A percentile compares a stretch with the other conserved stretches of the same genome.
Evolutionary conservation across 2,329 filamentous ascomycete species (phyloP).

Genomic region (Stachybotrys chartarum): DNA sequence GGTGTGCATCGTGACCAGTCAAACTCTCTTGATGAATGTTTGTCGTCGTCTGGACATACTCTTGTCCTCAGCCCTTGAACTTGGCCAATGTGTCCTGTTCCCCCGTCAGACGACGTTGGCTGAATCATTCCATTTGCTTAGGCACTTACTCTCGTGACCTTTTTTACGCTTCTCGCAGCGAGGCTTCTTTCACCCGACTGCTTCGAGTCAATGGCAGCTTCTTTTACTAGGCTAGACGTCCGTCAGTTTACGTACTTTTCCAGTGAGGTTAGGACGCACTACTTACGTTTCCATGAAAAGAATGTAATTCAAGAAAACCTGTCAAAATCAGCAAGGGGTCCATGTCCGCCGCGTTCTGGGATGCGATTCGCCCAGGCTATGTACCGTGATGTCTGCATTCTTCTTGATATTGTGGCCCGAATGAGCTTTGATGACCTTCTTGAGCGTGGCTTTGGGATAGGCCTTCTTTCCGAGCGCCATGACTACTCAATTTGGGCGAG

Average conservation of each 20-base stretch:
- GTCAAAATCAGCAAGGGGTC: conserved; percentile 13
- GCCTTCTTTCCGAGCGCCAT: conserved; percentile 55
- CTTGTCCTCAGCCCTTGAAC: conserved; percentile 52
- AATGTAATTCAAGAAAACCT: conserved; percentile 82
- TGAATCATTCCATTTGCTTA: conserved; percentile 9
- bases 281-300: conserved; percentile 66
- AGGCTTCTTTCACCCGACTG: conserved; percentile 66
- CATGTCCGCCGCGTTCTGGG: not conserved
- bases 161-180: conserved; percentile 69
- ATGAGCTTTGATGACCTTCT: conserved; percentile 86
- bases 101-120: too few relatives aligned
- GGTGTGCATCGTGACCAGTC: not conserved
- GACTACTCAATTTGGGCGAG: not conserved
- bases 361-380: not conserved
- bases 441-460: conserved; percentile 78
- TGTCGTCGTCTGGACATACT: not conserved
- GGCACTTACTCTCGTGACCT: conserved; percentile 69
- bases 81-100: conserved; percentile 56
- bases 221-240: conserved; percentile 54
- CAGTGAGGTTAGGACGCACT: not conserved
- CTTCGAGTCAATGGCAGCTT: conserved; percentile 70
- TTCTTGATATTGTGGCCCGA: conserved; percentile 74
- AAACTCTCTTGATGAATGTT: not conserved
- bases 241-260: not conserved
- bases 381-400: conserved; percentile 77